Base-by-base conservation (phyloP, 2,329 filamentous ascomycete genomes). In the Penicillium sp. region DNA sequence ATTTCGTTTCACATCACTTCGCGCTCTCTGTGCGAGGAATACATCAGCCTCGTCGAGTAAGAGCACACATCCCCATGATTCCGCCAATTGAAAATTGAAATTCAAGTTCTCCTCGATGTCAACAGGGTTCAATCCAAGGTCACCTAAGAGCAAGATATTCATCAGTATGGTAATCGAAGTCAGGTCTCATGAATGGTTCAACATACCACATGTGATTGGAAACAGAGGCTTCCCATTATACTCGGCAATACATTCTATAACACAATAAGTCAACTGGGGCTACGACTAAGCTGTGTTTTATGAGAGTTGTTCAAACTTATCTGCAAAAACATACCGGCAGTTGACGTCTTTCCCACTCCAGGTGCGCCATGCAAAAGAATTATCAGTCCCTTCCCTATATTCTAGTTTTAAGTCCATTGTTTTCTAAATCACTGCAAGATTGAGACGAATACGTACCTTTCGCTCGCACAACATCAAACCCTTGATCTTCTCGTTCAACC, bases 1-100 rank as follows among this genome's bases (percentile, higher is more conserved):
- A 45, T 45, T 45, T 20, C 23, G 14, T 11, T 20, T n/a, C 3
- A 45, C 21, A 6, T 21, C 26, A 30, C 5, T 18, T 21, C 23
- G 42, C 11, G 9, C 14, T 20, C 42, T n/a, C 18, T 45, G 42
- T 14, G 66, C 66, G 5, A 79, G 66, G 59, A 78, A 79, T 0
- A 79, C 71, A 43, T 78, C 76, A 0, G 72, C 72, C 52, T 78
- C 76, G 40, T 30, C 26, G 26, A 45, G 42, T 20, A 45, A 18
- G 12, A 45, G 18, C 12, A 45, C 42, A 45, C 14, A 45, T n/a
- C n/a, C n/a, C n/a, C n/a, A n/a, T n/a, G n/a, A 18, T n/a, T 30
- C 5, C 26, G 26, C 26, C 26, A 30, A 30, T 5, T 9, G 8
- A 7, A 45, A 45, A 45, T 18, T 45, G 9, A 14, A 11, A 12